Evolutionary conservation across 495 filamentous ascomycete species (phyloP).

Genomic region (Hyaloscypha bicolor): DNA sequence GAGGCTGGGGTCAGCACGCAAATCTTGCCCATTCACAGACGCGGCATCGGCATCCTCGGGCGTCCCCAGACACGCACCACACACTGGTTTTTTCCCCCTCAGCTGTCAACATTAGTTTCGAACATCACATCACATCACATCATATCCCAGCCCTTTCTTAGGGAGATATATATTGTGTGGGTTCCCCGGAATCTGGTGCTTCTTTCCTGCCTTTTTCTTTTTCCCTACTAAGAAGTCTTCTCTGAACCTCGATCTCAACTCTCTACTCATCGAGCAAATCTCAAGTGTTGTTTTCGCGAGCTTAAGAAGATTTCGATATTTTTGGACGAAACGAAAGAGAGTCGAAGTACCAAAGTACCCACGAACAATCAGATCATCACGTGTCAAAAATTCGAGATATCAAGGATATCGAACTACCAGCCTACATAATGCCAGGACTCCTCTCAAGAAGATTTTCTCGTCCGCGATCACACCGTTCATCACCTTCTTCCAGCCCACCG

Average conservation of each 20-base stretch:
- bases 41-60: neutral
- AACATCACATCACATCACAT: neutral
- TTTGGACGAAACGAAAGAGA: neutral
- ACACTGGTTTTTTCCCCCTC: neutral
- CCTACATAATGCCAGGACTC: constrained; percentile 8
- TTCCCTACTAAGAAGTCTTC: neutral
- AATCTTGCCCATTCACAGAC: neutral
- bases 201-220: neutral
- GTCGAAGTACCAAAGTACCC: neutral
- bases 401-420: neutral
- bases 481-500: constrained; percentile 12
- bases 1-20: constrained; percentile 2
- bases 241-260: neutral
- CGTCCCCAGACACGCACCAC: neutral
- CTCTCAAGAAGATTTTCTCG: neutral
- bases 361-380: neutral
- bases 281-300: neutral
- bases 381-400: neutral
- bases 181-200: neutral
- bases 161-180: neutral
- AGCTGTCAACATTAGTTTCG: neutral
- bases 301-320: neutral
- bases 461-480: neutral
- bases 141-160: neutral
- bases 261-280: neutral